phyloP scores from a whole-genome alignment of 2,329 filamentous ascomycete genomes.

The Alternaria panax region DNA sequence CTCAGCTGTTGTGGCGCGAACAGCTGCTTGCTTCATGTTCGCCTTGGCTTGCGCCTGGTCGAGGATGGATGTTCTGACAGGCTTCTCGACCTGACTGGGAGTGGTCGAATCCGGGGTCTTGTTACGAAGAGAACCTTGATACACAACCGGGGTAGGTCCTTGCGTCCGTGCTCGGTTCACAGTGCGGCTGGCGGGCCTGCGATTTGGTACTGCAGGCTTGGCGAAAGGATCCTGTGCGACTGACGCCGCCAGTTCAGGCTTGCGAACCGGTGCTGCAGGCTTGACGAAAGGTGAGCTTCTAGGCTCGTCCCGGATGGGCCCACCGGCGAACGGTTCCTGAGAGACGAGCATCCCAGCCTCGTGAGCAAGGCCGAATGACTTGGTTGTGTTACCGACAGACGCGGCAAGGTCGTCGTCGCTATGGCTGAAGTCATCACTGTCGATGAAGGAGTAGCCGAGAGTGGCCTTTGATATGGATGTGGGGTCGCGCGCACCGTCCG shows the following conservation, averaged over 20 bases:
- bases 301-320: constrained; percentile 3
- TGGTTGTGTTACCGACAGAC: constrained; percentile 39
- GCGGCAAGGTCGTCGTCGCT: constrained; percentile 32
- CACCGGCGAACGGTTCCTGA: constrained; percentile 7
- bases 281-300: constrained; percentile 7
- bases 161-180: constrained; percentile 6
- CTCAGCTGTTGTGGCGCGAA: constrained; percentile 1
- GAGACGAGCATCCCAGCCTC: constrained; percentile 43
- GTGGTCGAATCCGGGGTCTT: not conserved
- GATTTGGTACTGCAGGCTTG: constrained; percentile 8
- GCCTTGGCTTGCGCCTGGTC: not conserved
- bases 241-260: not conserved
- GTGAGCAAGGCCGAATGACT: constrained; percentile 44
- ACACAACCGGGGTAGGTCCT: constrained; percentile 3
- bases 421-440: constrained; percentile 27
- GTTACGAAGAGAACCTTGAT: not conserved
- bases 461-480: constrained; percentile 7
- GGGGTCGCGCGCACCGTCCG: not conserved
- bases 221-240: not conserved
- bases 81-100: constrained; percentile 3
- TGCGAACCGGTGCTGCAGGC: constrained; percentile 6
- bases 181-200: constrained; percentile 3
- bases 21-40: not conserved
- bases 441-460: constrained; percentile 26
- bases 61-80: constrained; percentile 1